These are phyloP conservation scores for Nothopassalora personata DNA, from an alignment of 2,329 filamentous ascomycete genomes.

Conservation along the genomic window DNA sequence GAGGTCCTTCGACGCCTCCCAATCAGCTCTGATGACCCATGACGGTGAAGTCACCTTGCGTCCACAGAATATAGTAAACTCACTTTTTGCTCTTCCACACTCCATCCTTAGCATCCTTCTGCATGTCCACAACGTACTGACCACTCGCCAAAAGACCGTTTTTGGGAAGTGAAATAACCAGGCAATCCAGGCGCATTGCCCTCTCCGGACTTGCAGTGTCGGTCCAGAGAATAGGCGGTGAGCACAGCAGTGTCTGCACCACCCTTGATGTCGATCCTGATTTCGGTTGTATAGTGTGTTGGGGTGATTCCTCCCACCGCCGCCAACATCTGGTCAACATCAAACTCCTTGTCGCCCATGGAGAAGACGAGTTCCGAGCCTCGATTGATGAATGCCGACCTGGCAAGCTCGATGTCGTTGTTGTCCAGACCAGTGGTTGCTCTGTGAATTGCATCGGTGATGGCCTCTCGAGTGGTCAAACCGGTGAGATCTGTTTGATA, in stretches of 20 bases:
- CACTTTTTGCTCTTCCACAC: slow-evolving; percentile 35
- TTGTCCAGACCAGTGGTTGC: slow-evolving; percentile 27
- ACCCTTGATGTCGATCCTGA: slow-evolving; percentile 27
- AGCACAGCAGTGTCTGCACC: slow-evolving; percentile 25
- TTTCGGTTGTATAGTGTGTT: slow-evolving; percentile 32
- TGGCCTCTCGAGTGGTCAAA: slow-evolving; percentile 23
- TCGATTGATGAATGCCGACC: slow-evolving; percentile 26
- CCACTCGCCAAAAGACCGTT: slow-evolving; percentile 22
- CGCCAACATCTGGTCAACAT: slow-evolving; percentile 18
- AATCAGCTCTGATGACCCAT: neutral
- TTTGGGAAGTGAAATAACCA: slow-evolving; percentile 2
- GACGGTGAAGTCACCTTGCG: slow-evolving; percentile 23
- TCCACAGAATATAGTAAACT: slow-evolving; percentile 31
- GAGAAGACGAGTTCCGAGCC: slow-evolving; percentile 15
- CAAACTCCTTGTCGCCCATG: slow-evolving; percentile 15
- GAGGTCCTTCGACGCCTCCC: neutral
- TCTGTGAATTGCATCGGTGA: slow-evolving; percentile 33
- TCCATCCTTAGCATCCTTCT: slow-evolving; percentile 27
- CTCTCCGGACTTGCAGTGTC: slow-evolving; percentile 28
- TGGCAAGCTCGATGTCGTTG: slow-evolving; percentile 26
- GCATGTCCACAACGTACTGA: slow-evolving; percentile 31
- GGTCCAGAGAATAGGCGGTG: slow-evolving; percentile 24
- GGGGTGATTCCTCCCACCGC: slow-evolving; percentile 32
- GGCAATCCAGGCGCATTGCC: slow-evolving; percentile 24
- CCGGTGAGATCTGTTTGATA: neutral